These are phyloP conservation scores for Pseudohalonectria lignicola DNA, from an alignment of 2,329 filamentous ascomycete species.

Conservation along the genomic window DNA sequence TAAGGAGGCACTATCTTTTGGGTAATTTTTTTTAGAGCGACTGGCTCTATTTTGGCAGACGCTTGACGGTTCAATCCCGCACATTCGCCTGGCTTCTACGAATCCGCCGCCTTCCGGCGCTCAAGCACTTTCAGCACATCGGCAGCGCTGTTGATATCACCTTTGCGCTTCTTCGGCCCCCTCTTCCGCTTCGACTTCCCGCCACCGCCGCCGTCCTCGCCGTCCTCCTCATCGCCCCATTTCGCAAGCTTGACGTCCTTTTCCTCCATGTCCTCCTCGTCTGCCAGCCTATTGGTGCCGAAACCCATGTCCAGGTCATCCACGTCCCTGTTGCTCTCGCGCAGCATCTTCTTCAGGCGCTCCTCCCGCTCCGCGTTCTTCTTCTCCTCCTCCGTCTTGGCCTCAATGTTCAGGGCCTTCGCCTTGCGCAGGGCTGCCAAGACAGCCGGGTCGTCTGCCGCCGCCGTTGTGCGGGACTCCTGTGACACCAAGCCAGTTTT, in stretches of 20 bases:
- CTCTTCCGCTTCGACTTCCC: slow-evolving; percentile 54
- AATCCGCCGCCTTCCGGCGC: slow-evolving; percentile 29
- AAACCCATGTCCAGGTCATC: slow-evolving; percentile 94
- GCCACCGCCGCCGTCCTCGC: slow-evolving; percentile 33
- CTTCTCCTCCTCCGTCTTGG: slow-evolving; percentile 25
- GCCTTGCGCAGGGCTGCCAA: slow-evolving; percentile 81
- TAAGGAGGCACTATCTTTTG: no score
- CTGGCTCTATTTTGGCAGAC: no score
- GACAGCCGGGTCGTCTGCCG: slow-evolving; percentile 64
- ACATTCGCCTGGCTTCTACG: no score
- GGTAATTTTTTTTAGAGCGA: no score
- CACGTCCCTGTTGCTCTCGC: slow-evolving; percentile 65
- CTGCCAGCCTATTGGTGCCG: slow-evolving; percentile 75
- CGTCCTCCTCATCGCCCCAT: slow-evolving; percentile 46
- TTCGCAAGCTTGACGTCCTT: slow-evolving; percentile 56
- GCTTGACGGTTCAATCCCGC: no score
- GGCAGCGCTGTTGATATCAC: slow-evolving; percentile 64
- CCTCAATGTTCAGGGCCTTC: slow-evolving; percentile 45
- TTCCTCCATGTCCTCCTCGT: slow-evolving; percentile 73
- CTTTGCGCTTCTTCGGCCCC: slow-evolving; percentile 64
- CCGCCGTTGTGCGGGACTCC: slow-evolving; percentile 37
- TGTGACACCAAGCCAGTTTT: slow-evolving; percentile 43
- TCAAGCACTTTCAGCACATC: slow-evolving; percentile 77
- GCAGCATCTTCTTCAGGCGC: slow-evolving; percentile 63
- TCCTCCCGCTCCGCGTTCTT: slow-evolving; percentile 45